Percentiles rank a stretch among this genome's conserved stretches.
Conservation (phyloP, 2,329 filamentous ascomycete species). For the Diplodia seriata region DNA sequence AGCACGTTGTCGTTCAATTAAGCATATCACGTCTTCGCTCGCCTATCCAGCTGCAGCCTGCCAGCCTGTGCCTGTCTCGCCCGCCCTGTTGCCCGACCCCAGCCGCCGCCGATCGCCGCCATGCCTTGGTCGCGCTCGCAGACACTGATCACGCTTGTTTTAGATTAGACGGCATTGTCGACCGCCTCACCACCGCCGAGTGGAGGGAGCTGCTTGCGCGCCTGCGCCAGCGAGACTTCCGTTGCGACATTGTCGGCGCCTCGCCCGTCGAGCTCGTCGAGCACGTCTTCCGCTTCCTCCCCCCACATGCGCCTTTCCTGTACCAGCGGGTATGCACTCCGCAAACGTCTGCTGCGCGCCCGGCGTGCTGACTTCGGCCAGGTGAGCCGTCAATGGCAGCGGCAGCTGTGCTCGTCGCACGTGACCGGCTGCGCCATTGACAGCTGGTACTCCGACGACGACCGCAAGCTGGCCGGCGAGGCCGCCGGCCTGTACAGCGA, state of each 20-base stretch:
- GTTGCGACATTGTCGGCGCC: slow-evolving; percentile 44
- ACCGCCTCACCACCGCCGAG: slow-evolving; percentile 42
- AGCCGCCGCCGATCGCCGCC: not conserved
- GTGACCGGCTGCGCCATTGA: slow-evolving; percentile 38
- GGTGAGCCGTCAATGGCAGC: slow-evolving; percentile 47
- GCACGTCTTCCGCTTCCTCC: slow-evolving; percentile 46
- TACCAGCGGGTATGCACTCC: slow-evolving; percentile 38
- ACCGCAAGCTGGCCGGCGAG: slow-evolving; percentile 35
- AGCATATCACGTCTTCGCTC: slow-evolving; percentile 28
- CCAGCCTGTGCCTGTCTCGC: slow-evolving; percentile 6
- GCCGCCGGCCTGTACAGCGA: slow-evolving; percentile 34
- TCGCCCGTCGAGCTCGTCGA: slow-evolving; percentile 50
- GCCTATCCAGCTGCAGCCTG: slow-evolving; percentile 22
- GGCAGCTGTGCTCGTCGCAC: slow-evolving; percentile 39
- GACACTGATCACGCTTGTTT: slow-evolving; percentile 21
- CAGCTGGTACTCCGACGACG: slow-evolving; percentile 38
- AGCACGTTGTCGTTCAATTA: slow-evolving; percentile 22
- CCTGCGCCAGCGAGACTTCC: slow-evolving; percentile 39
- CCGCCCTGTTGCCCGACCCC: not conserved
- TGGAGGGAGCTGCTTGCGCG: slow-evolving; percentile 40
- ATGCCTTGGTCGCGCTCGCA: not conserved
- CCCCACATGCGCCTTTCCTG: slow-evolving; percentile 40
- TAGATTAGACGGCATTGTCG: slow-evolving; percentile 40
- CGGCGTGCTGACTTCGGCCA: slow-evolving; percentile 31
- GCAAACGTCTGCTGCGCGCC: not conserved